Base-by-base conservation (phyloP, 1,139 yeast species). In the Pichia sp. region DNA sequence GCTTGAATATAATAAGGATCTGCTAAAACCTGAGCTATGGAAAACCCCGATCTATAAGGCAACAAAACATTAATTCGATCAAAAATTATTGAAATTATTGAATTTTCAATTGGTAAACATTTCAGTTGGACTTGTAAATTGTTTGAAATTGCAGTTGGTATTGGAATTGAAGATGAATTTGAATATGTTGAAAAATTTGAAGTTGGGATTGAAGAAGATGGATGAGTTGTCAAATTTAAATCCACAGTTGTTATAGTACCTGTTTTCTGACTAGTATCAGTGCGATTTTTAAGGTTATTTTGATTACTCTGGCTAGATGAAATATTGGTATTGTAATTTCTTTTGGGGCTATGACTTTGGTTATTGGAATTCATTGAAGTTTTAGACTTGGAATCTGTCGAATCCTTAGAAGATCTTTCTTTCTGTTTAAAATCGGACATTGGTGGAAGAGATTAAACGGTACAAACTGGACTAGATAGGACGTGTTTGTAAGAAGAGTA, bases 11-110 rank as follows among this genome's bases (percentile, higher is more conserved):
- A 67, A 38, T 52, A 53, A 1, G 64, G 62, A 52, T 67, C 71
- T 9, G 60, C 57, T 36, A 64, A 63, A 13, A 67, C 53, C 49
- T 66, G 67, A 11, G 62, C 50, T 13, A 64, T 45, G 3, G 62
- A 57, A 25, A 59, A 56, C 1, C 68, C 68, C 3, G 70, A 60
- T 44, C 60, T 60, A 25, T 63, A 57, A 2, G 72, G 71, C 19
- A 68, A 54, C 5, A 59, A 28, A 1, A 52, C 33, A 45, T 63
- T 66, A 6, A 68, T 55, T 38, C 69, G 56, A 22, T 53, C 29
- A 45, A 60, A 67, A 7, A 67, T 56, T 2, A 66, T 59, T 4
- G 62, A 58, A 11, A 67, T 62, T 9, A 63, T 56, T 3, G 62
- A 47, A 42, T 47, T 45, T 42, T 53, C 48, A 10, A 56, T 30